phyloP scores from a whole-genome alignment of 345 rosid species.

The Eutrema japonicum region DNA sequence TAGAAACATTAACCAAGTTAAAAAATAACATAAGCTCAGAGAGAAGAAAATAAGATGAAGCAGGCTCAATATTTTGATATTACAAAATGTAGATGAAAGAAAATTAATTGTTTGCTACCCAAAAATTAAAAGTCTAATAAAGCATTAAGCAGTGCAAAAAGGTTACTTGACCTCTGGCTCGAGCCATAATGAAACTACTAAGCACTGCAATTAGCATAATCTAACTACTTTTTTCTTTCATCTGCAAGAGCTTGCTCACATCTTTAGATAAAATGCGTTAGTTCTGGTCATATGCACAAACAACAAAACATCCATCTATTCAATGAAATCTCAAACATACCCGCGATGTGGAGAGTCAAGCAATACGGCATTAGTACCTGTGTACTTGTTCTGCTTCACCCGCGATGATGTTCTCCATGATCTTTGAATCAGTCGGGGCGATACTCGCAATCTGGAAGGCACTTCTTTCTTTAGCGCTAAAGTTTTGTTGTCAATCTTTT shows the following conservation, averaged over 20 bases:
- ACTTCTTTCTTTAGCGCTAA: conserved; percentile 20
- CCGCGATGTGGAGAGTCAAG: conserved; percentile 12
- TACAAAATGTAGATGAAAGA: no score
- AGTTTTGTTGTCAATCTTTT: conserved; percentile 18
- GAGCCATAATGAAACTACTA: no score
- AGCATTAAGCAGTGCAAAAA: no score
- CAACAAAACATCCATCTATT: conserved; percentile 13
- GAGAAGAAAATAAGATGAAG: no score
- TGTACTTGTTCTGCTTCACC: conserved; percentile 10
- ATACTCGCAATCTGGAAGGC: conserved; percentile 28
- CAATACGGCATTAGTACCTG: conserved; percentile 27
- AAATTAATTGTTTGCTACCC: no score
- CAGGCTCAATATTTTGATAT: no score
- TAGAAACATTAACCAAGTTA: background rate
- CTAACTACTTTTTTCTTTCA: no score
- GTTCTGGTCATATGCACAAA: conserved; percentile 40
- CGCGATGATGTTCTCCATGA: conserved; percentile 29
- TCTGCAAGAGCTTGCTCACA: no score
- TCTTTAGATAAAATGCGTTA: background rate
- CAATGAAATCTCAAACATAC: conserved; percentile 12
- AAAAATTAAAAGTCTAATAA: no score
- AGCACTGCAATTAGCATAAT: no score
- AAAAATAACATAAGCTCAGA: no score
- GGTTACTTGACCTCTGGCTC: no score
- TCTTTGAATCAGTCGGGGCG: conserved; percentile 31